Evolutionary conservation across 768 basidiomycete species (phyloP), one percentile per base, ranked within the genome.

Genomic region (Phlebiopsis flavidoalba): DNA sequence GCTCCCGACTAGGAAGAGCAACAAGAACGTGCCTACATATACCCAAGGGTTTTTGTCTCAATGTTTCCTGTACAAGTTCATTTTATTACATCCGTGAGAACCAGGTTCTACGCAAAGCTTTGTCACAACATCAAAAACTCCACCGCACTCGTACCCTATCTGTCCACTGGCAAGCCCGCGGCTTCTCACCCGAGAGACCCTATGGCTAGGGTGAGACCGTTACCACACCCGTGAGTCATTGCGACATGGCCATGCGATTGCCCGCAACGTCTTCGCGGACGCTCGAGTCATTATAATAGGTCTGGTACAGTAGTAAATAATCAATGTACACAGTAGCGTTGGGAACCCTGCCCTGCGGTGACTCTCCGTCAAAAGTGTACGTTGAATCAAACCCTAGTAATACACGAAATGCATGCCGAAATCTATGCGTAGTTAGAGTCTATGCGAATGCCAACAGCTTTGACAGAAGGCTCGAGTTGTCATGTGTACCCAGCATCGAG

Each of bases 381-480:
- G 11, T 36, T n/a, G 21, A n/a, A 35, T 36, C 52, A 53, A 53
- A 2, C 14, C 52, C 17, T 53, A 53, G 35, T 53, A 61, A 56
- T 8, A 63, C 64, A 24, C 65, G 71, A 43, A 79, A 63, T 43
- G 35, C 11, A 53, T 21, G 52, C 8, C 7, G 21, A 21, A 21
- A 17, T 53, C 52, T 53, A 53, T 12, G 52, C 26, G 26, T 31
- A 31, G 26, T n/a, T 31, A 53, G 35, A 55, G 54, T 55, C 54
- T 45, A 45, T 55, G 54, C 11, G 7, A 14, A 37, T 37, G 53
- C 12, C 14, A 54, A 37, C 10, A 17, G 15, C n/a, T 35, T 14
- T 21, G 24, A 49, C 47, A 5, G 22, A n/a, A 3, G 36, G 3
- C 57, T 33, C 15, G n/a, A 47, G 45, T 12, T 17, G 17, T 49